A percentile compares a stretch with the other conserved stretches of the same genome.
These are phyloP conservation scores for Neurospora pannonica DNA, from an alignment of 495 filamentous ascomycete species.

Conservation along the genomic window DNA sequence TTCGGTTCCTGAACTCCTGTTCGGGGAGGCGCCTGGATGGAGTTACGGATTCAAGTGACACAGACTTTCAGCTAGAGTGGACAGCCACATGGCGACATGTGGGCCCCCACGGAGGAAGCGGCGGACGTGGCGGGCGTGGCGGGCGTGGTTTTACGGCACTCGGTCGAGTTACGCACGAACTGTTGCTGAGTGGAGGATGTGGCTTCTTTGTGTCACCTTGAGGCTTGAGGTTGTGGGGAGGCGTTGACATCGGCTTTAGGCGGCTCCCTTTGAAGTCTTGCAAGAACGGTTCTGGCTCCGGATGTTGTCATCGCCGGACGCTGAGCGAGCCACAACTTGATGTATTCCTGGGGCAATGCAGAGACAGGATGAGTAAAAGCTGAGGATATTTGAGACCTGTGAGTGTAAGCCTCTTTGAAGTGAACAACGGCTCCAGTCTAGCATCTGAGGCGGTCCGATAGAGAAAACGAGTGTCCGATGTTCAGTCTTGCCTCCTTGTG, in stretches of 20 bases:
- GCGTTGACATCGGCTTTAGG: neutral
- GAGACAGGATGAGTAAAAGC: neutral
- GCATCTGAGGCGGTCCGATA: neutral
- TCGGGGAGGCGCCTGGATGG: neutral
- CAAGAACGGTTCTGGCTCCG: neutral
- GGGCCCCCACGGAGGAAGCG: neutral
- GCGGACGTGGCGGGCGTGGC: neutral
- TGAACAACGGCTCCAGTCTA: neutral
- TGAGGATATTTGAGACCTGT: neutral
- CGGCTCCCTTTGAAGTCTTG: neutral
- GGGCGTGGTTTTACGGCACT: neutral
- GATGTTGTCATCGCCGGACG: neutral
- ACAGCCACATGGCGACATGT: neutral
- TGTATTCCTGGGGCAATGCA: neutral
- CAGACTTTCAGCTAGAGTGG: neutral
- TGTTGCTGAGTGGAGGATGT: neutral
- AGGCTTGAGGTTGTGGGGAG: neutral
- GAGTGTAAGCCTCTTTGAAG: neutral
- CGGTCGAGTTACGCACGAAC: neutral
- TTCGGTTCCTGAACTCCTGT: neutral
- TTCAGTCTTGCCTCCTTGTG: neutral
- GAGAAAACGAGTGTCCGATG: neutral
- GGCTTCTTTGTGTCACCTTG: neutral
- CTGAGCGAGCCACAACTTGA: neutral
- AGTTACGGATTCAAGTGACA: neutral